Base-by-base conservation (phyloP, 2,329 filamentous ascomycete genomes). In the Xylariaceae sp. region DNA sequence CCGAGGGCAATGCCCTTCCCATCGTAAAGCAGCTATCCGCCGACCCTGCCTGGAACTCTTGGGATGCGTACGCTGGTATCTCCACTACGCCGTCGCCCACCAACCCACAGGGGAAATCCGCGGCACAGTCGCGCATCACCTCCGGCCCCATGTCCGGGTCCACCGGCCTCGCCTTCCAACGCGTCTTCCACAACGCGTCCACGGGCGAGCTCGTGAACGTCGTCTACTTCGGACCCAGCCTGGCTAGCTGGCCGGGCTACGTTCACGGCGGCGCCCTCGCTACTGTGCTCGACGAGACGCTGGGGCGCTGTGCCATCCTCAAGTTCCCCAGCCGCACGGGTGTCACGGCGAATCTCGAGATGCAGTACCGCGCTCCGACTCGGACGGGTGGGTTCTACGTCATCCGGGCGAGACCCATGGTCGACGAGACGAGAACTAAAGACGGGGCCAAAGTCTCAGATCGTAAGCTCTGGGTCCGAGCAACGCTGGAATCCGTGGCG, bases 241-340 rank as follows among this genome's bases (percentile, higher is more conserved):
- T 86, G 26, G 74, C 78, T 47, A 87, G 88, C 3, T 91, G 86
- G 85, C 87, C 87, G 1, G 79, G 80, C 9, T 75, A 88, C 41
- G 82, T 84, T 50, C 88, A 92, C 71, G 88, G 88, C 53, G 88
- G 88, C 11, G 75, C 79, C 5, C 76, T 88, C 47, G 85, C 84
- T 6, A 89, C 84, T 0, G 69, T 88, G 3, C 71, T 91, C 39
- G 81, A 88, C 67, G 88, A 91, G 73, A 80, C 78, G 50, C 75
- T 89, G 58, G 83, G 83, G n/a, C 76, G 85, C 43, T 84, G 81
- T 57, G 82, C 81, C 8, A 72, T 83, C 53, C 67, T 70, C 45
- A 65, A 68, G 34, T 74, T 83, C 58, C 73, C 75, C 1, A 71
- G 69, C 6, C 70, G 73, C 44, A 78, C 76, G 35, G 78, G 80